phyloP scores from a whole-genome alignment of 1,284 basidiomycete species.

The Tremellales sp. region DNA sequence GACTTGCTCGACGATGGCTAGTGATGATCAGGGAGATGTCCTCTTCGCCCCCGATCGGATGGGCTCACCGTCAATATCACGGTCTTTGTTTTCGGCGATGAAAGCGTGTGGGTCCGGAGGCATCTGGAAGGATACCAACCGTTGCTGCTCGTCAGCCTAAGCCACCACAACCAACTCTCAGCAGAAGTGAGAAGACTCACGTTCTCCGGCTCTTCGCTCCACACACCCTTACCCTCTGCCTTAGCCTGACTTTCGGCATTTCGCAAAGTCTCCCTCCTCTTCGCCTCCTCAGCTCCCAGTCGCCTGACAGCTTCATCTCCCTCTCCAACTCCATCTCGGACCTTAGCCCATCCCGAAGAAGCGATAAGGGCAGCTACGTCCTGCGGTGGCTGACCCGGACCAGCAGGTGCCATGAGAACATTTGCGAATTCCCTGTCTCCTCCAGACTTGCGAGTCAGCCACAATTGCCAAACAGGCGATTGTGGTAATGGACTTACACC shows the following conservation, averaged over 20 bases:
- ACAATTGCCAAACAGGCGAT: not conserved
- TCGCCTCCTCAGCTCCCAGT: conserved; percentile 67
- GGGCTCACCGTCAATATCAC: conserved; percentile 70
- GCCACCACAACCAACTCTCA: not conserved
- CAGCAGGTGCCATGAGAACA: conserved; percentile 43
- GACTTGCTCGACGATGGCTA: conserved; percentile 89
- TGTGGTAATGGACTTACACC: conserved; percentile 6
- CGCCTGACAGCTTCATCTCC: conserved; percentile 45
- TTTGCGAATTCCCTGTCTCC: conserved; percentile 42
- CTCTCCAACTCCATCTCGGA: conserved; percentile 66
- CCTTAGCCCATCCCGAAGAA: conserved; percentile 82
- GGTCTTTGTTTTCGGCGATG: conserved; percentile 85
- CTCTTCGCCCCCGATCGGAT: not conserved
- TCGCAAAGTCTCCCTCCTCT: conserved; percentile 56
- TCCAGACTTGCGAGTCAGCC: not conserved
- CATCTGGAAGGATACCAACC: conserved; percentile 77
- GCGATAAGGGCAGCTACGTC: conserved; percentile 78
- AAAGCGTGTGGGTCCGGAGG: conserved; percentile 84
- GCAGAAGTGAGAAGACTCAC: conserved; percentile 26
- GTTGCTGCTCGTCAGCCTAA: conserved; percentile 54
- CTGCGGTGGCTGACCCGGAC: conserved; percentile 46
- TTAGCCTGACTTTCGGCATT: conserved; percentile 73
- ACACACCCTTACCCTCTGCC: conserved; percentile 71
- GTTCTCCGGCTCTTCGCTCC: conserved; percentile 71
- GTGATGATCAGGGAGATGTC: not conserved